Evolutionary conservation across 352 stramenopile genomes (phyloP).

Genomic region (Pythium biforme): DNA sequence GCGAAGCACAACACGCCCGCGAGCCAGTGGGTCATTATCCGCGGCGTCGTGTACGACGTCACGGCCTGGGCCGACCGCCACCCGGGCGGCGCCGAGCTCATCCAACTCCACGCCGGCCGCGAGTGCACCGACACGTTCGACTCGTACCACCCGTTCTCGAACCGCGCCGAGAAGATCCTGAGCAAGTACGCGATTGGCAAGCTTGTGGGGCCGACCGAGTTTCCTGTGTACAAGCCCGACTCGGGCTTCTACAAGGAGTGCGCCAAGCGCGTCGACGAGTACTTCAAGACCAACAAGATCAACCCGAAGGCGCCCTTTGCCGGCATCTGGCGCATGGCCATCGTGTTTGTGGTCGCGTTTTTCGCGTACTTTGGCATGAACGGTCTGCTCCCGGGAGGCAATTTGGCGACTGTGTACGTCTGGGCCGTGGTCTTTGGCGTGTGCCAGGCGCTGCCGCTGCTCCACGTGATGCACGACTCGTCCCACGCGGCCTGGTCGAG

Average conservation of each 20-base stretch:
- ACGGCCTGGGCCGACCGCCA: slow-evolving; percentile 83
- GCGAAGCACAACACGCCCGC: slow-evolving; percentile 93
- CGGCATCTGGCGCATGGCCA: slow-evolving; percentile 84
- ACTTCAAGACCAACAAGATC: slow-evolving; percentile 90
- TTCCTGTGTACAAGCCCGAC: slow-evolving; percentile 90
- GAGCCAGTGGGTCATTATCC: slow-evolving; percentile 97
- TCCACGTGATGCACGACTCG: slow-evolving; percentile 93
- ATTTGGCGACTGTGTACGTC: slow-evolving; percentile 59
- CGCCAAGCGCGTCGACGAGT: slow-evolving; percentile 76
- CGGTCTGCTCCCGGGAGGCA: slow-evolving; percentile 49
- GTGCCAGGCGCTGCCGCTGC: slow-evolving; percentile 86
- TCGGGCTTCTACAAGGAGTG: slow-evolving; percentile 90
- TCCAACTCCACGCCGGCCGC: slow-evolving; percentile 74
- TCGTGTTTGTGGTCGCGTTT: slow-evolving; percentile 70
- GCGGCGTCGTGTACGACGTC: slow-evolving; percentile 94
- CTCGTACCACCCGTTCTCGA: slow-evolving; percentile 90
- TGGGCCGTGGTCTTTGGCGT: slow-evolving; percentile 85
- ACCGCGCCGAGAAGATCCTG: slow-evolving; percentile 78
- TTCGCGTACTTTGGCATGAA: slow-evolving; percentile 81
- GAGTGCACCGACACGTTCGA: slow-evolving; percentile 89
- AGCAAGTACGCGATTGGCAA: slow-evolving; percentile 86
- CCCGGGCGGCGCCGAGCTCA: slow-evolving; percentile 78
- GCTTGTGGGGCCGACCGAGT: slow-evolving; percentile 78
- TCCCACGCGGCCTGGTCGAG: slow-evolving; percentile 89
- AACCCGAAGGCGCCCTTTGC: slow-evolving; percentile 81